These are phyloP conservation scores for Xylaria scruposa DNA, from an alignment of 495 filamentous ascomycete genomes.

Conservation along the genomic window DNA sequence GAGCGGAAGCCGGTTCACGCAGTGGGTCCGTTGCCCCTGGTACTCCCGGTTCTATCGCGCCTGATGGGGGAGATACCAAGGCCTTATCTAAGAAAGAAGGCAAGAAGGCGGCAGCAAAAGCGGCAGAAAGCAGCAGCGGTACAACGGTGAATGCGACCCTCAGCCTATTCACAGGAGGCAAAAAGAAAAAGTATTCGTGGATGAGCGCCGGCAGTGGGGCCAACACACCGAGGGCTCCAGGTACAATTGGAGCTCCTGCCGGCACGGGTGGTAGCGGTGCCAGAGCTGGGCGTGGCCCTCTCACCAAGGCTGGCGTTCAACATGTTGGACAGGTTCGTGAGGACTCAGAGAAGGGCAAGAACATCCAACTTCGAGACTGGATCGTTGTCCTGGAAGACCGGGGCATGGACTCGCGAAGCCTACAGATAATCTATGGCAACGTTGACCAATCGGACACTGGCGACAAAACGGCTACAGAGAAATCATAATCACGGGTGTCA, in stretches of 20 bases:
- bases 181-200: constrained; percentile 66
- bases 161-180: constrained; percentile 58
- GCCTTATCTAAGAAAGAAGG: constrained; percentile 63
- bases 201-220: constrained; percentile 59
- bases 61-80: constrained; percentile 51
- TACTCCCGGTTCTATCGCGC: constrained; percentile 56
- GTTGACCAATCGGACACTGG: constrained; percentile 52
- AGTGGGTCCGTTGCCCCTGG: constrained; percentile 55
- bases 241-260: constrained; percentile 34
- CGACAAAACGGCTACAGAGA: constrained; percentile 30
- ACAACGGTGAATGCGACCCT: constrained; percentile 63
- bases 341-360: constrained; percentile 63
- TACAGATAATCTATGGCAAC: constrained; percentile 60
- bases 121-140: constrained; percentile 60
- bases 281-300: constrained; percentile 33
- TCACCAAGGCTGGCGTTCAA: constrained; percentile 37
- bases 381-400: constrained; percentile 67
- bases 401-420: constrained; percentile 58
- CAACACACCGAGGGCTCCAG: constrained; percentile 50
- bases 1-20: constrained; percentile 42
- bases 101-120: constrained; percentile 62
- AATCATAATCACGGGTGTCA: constrained; percentile 14
- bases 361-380: constrained; percentile 75
- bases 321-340: constrained; percentile 69
- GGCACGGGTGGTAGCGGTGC: constrained; percentile 33